These are phyloP conservation scores for Nicotiana obtusifolia DNA, from an alignment of 257 asterid species.

Conservation along the genomic window DNA sequence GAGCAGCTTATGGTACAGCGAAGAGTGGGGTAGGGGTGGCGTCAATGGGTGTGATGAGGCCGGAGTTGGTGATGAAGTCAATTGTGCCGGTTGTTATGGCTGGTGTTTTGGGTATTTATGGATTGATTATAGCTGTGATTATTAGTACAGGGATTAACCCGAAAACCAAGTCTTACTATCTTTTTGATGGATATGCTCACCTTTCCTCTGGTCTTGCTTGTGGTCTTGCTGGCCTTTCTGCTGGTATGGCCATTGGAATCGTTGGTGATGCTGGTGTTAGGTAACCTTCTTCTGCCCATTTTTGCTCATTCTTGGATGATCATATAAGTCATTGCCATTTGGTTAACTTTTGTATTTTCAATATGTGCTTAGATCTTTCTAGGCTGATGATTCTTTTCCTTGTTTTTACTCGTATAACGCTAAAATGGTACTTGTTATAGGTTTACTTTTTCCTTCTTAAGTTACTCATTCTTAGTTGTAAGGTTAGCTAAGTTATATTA, in stretches of 20 bases:
- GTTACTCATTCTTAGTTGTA: not conserved
- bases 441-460: not conserved
- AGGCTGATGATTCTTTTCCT: not conserved
- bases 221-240: slow-evolving; percentile 25
- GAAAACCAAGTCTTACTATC: slow-evolving; percentile 21
- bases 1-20: slow-evolving; percentile 23
- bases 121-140: slow-evolving; percentile 24
- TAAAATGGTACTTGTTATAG: not conserved
- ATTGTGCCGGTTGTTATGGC: slow-evolving; percentile 34
- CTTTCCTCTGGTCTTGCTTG: slow-evolving; percentile 25
- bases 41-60: slow-evolving; percentile 34
- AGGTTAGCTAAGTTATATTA: not conserved
- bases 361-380: not conserved
- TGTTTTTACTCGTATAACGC: not conserved
- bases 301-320: not conserved
- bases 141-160: slow-evolving; percentile 27
- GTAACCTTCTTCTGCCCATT: slow-evolving; percentile 2
- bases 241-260: slow-evolving; percentile 24
- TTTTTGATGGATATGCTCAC: slow-evolving; percentile 23
- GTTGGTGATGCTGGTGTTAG: slow-evolving; percentile 28
- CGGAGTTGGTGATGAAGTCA: slow-evolving; percentile 34
- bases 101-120: slow-evolving; percentile 29
- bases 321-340: not conserved
- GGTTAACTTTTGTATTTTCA: not conserved
- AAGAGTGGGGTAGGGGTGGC: slow-evolving; percentile 30